phyloP scores from a whole-genome alignment of 495 filamentous ascomycete species.

The Trypethelium eluteriae region DNA sequence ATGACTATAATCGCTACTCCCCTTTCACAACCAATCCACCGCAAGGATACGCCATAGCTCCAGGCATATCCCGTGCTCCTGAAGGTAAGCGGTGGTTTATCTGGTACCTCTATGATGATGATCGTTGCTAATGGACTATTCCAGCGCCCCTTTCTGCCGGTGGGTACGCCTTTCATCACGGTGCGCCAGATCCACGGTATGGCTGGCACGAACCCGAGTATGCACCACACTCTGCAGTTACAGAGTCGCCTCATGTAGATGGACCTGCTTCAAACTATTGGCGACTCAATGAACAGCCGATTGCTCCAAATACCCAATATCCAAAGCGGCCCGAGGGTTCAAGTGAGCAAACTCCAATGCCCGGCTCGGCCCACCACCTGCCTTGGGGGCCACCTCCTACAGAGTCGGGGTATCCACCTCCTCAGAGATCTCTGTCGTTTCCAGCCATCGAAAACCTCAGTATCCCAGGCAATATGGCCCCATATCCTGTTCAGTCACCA shows the following conservation, averaged over 20 bases:
- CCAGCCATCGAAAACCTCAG: slow-evolving; percentile 8
- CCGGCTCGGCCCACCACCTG: neutral
- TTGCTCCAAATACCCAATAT: slow-evolving; percentile 10
- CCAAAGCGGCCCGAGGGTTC: slow-evolving; percentile 1
- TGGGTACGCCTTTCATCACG: neutral
- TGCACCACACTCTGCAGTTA: neutral
- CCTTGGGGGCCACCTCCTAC: neutral
- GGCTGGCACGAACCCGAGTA: slow-evolving; percentile 1
- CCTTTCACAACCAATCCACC: slow-evolving; percentile 1
- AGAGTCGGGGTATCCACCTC: neutral
- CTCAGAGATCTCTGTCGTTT: neutral
- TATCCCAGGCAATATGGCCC: neutral
- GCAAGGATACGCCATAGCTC: neutral
- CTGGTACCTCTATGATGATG: neutral
- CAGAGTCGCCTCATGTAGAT: slow-evolving; percentile 5
- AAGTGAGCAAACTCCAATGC: neutral
- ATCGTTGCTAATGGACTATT: neutral
- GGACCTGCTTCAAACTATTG: neutral
- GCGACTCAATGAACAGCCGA: slow-evolving; percentile 4
- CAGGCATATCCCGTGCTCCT: neutral
- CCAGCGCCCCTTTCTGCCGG: neutral
- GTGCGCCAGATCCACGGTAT: slow-evolving; percentile 9
- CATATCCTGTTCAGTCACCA: neutral
- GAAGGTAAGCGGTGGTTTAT: neutral
- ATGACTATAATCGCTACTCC: slow-evolving; percentile 7